Evolutionary conservation across 2,329 filamentous ascomycete genomes (phyloP).

Genomic region (Fusarium robinianum): DNA sequence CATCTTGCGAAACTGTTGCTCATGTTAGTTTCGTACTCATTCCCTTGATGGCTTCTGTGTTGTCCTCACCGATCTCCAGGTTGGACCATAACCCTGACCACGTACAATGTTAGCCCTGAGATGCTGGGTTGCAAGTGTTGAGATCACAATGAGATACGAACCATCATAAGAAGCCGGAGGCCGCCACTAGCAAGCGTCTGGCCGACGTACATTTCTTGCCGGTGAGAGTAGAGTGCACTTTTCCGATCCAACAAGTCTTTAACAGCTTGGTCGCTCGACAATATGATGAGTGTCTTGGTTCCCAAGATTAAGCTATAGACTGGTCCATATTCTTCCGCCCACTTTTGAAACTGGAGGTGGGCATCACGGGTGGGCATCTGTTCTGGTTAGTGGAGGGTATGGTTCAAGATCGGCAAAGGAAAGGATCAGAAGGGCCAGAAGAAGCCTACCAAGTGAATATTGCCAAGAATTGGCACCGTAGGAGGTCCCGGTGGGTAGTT

Average conservation of each 20-base stretch:
- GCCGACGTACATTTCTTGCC: conserved; percentile 29
- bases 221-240: conserved; percentile 54
- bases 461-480: no score
- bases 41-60: no score
- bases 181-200: conserved; percentile 9
- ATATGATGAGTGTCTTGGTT: conserved; percentile 51
- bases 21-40: background rate
- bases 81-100: background rate
- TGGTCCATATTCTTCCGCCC: conserved; percentile 56
- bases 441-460: no score
- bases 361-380: conserved; percentile 49
- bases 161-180: conserved; percentile 51
- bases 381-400: no score
- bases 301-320: conserved; percentile 57
- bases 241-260: conserved; percentile 58
- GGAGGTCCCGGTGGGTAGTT: no score
- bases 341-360: conserved; percentile 55
- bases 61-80: background rate
- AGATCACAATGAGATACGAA: conserved; percentile 39
- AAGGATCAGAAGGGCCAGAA: no score
- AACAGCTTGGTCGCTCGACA: conserved; percentile 50
- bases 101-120: background rate
- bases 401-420: no score
- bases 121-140: no score
- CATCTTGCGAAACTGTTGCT: conserved; percentile 7